Base-by-base conservation (phyloP, 2,329 filamentous ascomycete genomes). In the Akanthomyces dipterigenus region DNA sequence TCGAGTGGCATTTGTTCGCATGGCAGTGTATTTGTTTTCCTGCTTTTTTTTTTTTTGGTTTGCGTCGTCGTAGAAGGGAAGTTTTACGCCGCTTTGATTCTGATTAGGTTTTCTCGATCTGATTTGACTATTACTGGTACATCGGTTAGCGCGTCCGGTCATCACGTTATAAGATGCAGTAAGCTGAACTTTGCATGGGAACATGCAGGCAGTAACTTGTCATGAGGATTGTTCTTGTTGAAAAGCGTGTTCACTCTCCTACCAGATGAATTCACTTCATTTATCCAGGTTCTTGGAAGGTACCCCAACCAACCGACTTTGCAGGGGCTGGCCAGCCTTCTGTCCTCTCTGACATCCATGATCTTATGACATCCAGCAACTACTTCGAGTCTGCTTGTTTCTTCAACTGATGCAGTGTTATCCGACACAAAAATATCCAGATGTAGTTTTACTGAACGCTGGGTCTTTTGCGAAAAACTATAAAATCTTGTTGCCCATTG, bases 281-380 rank as follows among this genome's bases (percentile, higher is more conserved):
- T 57, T 57, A 49, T 57, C 42, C 36, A 36, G 31, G 42, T 48
- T 57, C 38, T 43, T 38, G 22, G 42, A 36, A 48, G 43, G 55
- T 43, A 22, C 36, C 55, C 38, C 26, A 57, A 42, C 55, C 55
- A 56, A 40, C 54, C 31, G 54, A 57, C 55, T 26, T 24, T 16
- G 55, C 49, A 28, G 42, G n/a, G 55, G 55, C 43, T 57, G 54
- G 54, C 42, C 43, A 49, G 28, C 40, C 55, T 48, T 28, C 55
- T 22, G 38, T 26, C 36, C 55, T 57, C 55, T 57, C 55, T 57
- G 26, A 57, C 20, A 57, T 57, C 55, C 28, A 57, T 57, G 55
- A 57, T 57, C 38, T 49, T 57, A 49, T 49, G 28, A 57, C 43
- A 48, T 57, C 20, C 16, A 46, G 55, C 43, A 57, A 57, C 48